A percentile compares a stretch with the other conserved stretches of the same genome.
These are phyloP conservation scores for Nepenthes gracilis DNA, from an alignment of 148 eudicot genomes.

Conservation along the genomic window DNA sequence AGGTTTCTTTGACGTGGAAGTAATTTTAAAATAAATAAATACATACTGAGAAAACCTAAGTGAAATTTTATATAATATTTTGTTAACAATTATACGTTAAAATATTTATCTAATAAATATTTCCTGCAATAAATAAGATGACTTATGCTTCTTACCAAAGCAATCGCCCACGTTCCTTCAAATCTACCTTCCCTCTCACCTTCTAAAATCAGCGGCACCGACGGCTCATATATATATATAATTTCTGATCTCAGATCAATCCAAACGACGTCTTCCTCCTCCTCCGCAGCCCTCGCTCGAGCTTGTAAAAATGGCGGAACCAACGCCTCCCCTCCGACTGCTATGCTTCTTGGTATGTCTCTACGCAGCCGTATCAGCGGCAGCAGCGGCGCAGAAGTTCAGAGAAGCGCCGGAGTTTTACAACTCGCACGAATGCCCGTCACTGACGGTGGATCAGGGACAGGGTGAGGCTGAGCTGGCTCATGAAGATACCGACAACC, in stretches of 20 bases:
- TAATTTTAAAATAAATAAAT: no score
- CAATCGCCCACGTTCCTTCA: no score
- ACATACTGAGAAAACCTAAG: no score
- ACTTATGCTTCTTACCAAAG: no score
- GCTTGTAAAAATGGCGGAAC: constrained; percentile 7
- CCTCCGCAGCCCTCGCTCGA: background rate
- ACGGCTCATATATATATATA: no score
- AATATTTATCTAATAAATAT: no score
- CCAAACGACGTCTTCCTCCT: constrained; percentile 1
- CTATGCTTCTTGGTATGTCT: background rate
- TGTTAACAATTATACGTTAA: no score
- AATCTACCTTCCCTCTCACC: no score
- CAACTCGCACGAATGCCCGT: constrained; percentile 51
- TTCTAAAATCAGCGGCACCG: no score
- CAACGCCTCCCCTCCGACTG: background rate
- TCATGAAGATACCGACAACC: background rate
- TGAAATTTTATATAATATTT: no score
- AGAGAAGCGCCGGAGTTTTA: constrained; percentile 69
- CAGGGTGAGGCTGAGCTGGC: background rate
- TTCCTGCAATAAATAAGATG: no score
- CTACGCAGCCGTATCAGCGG: background rate
- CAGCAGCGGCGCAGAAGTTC: constrained; percentile 22
- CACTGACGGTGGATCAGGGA: background rate
- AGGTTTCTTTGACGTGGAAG: no score
- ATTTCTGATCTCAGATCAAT: background rate